phyloP scores from a whole-genome alignment of 148 eudicot genomes.

The Camellia lanceoleosa region DNA sequence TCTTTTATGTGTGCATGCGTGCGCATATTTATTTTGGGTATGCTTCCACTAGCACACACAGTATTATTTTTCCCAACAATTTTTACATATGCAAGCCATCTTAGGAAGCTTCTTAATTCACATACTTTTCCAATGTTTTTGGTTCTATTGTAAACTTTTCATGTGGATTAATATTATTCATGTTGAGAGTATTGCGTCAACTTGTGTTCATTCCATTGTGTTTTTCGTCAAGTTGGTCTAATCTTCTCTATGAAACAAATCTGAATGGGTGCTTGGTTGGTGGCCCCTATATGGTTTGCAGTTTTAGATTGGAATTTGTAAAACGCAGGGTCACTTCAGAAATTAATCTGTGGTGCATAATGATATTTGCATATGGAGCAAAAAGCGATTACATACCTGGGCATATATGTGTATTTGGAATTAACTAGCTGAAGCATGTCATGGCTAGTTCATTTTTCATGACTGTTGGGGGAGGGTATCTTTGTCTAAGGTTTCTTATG shows the following conservation, averaged over 20 bases:
- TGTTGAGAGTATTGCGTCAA: not conserved
- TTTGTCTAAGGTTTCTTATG: too few species aligned
- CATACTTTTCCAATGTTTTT: not conserved
- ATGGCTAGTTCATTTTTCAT: too few species aligned
- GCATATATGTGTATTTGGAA: too few species aligned
- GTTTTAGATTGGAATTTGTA: too few species aligned
- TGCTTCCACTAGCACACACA: too few species aligned
- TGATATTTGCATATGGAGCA: not conserved
- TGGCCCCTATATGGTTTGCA: not conserved
- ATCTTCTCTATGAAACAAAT: not conserved
- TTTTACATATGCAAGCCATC: not conserved
- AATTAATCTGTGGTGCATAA: too few species aligned
- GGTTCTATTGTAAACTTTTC: not conserved
- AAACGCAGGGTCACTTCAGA: too few species aligned
- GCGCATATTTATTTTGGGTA: too few species aligned
- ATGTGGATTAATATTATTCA: not conserved
- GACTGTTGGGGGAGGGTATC: too few species aligned
- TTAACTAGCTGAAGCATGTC: too few species aligned
- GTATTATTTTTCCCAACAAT: too few species aligned
- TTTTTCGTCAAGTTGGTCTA: not conserved
- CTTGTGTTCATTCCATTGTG: not conserved
- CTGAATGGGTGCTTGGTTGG: not conserved
- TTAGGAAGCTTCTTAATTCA: not conserved
- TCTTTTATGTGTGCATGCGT: too few species aligned
- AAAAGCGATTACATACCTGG: not conserved